Percentiles rank a stretch among this genome's conserved stretches.
Evolutionary conservation across 1,284 basidiomycete genomes (phyloP).

Genomic region (Blastosporella zonata): DNA sequence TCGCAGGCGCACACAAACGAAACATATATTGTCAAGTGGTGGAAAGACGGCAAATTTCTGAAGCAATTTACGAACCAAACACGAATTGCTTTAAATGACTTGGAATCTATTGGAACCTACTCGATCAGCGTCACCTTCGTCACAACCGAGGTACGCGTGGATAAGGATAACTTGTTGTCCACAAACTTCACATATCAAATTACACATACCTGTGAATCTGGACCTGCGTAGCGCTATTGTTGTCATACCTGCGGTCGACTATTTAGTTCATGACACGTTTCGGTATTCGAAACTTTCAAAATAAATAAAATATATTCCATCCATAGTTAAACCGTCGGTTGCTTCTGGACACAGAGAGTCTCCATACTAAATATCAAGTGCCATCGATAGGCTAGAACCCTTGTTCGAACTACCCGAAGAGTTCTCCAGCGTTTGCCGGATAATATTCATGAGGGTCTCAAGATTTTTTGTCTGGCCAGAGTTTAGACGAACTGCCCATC

Average conservation of each 20-base stretch:
- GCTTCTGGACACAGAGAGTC: too few species aligned
- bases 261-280: background rate
- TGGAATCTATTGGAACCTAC: slow-evolving; percentile 37
- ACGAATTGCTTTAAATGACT: slow-evolving; percentile 34
- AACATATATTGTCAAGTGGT: slow-evolving; percentile 55
- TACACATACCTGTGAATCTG: slow-evolving; percentile 13
- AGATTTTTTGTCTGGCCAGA: too few species aligned
- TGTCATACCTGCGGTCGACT: background rate
- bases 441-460: too few species aligned
- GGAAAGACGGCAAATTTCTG: slow-evolving; percentile 42
- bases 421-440: too few species aligned
- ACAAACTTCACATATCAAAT: slow-evolving; percentile 14
- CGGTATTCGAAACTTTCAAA: too few species aligned
- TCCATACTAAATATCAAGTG: too few species aligned
- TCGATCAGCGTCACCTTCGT: slow-evolving; percentile 45
- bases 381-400: too few species aligned
- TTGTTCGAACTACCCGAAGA: too few species aligned
- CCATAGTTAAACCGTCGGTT: too few species aligned
- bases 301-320: too few species aligned
- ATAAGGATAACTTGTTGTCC: slow-evolving; percentile 35
- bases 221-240: background rate
- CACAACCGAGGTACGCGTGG: slow-evolving; percentile 56
- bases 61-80: slow-evolving; percentile 48
- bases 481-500: too few species aligned
- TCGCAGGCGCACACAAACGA: slow-evolving; percentile 34